A percentile compares a stretch with the other conserved stretches of the same genome.
Conservation (phyloP, 345 rosid species). For the Pistacia atlantica region DNA sequence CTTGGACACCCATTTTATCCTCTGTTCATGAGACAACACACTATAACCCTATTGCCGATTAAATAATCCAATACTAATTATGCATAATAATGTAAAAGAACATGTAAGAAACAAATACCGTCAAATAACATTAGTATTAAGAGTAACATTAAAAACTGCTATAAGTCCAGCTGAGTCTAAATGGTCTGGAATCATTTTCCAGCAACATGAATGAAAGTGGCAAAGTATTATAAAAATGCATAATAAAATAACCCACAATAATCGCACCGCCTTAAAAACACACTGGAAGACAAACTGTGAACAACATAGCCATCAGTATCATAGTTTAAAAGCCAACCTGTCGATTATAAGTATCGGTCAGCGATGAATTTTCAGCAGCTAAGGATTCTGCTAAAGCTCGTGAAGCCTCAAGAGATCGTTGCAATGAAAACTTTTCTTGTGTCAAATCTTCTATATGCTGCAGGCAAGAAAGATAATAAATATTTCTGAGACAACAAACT, state of each 20-base stretch:
- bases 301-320: constrained; percentile 9
- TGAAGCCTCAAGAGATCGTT: constrained; percentile 97
- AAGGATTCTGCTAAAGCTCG: constrained; percentile 86
- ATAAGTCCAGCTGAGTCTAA: too few species aligned
- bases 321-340: constrained; percentile 57
- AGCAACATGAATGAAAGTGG: too few species aligned
- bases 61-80: too few species aligned
- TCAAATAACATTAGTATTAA: too few species aligned
- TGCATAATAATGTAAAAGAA: too few species aligned
- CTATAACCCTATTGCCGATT: too few species aligned
- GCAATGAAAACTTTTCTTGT: constrained; percentile 90
- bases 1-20: too few species aligned
- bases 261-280: neutral
- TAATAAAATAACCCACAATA: neutral
- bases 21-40: too few species aligned
- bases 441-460: constrained; percentile 99
- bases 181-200: too few species aligned
- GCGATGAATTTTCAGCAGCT: constrained; percentile 93
- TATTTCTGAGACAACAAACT: neutral
- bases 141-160: too few species aligned
- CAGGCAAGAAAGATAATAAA: constrained; percentile 22
- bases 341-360: constrained; percentile 89
- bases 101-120: too few species aligned
- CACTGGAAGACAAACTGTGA: neutral
- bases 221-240: neutral